Conservation (phyloP, 192 early-diverging fungal species). For the Coemansia sp. region DNA sequence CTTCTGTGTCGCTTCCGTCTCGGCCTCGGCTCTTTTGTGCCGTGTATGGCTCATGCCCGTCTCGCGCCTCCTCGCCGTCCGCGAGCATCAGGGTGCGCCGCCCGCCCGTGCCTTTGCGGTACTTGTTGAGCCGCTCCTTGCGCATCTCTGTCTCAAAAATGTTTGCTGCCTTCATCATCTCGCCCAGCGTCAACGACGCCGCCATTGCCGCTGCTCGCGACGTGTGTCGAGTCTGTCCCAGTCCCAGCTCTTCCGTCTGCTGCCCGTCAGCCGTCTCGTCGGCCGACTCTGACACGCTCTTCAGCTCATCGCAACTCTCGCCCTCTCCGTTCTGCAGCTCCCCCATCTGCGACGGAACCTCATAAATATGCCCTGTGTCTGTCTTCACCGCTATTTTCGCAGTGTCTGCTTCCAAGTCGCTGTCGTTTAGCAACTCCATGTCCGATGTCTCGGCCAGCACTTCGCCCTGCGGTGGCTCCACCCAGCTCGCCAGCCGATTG, state of each 20-base stretch:
- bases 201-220: constrained; percentile 54
- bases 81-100: constrained; percentile 31
- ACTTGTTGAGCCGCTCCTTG: constrained; percentile 50
- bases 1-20: background rate
- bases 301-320: constrained; percentile 27
- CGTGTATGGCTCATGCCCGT: background rate
- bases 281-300: constrained; percentile 27
- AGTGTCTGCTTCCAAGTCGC: constrained; percentile 23
- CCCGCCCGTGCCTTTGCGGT: constrained; percentile 23
- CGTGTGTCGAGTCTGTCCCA: constrained; percentile 41
- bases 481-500: constrained; percentile 38
- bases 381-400: constrained; percentile 1
- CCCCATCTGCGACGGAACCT: background rate
- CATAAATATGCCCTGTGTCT: constrained; percentile 7
- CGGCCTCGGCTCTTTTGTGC: background rate
- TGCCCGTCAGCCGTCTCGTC: constrained; percentile 10
- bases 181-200: constrained; percentile 41
- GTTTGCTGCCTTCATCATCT: constrained; percentile 57
- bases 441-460: constrained; percentile 44
- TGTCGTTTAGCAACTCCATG: constrained; percentile 45
- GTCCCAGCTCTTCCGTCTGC: constrained; percentile 2
- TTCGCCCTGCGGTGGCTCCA: constrained; percentile 27
- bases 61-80: constrained; percentile 29
- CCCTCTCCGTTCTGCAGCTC: constrained; percentile 5
- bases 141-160: constrained; percentile 55